These are phyloP conservation scores for Aspergillus fructus DNA, from an alignment of 2,329 filamentous ascomycete species.

Conservation along the genomic window DNA sequence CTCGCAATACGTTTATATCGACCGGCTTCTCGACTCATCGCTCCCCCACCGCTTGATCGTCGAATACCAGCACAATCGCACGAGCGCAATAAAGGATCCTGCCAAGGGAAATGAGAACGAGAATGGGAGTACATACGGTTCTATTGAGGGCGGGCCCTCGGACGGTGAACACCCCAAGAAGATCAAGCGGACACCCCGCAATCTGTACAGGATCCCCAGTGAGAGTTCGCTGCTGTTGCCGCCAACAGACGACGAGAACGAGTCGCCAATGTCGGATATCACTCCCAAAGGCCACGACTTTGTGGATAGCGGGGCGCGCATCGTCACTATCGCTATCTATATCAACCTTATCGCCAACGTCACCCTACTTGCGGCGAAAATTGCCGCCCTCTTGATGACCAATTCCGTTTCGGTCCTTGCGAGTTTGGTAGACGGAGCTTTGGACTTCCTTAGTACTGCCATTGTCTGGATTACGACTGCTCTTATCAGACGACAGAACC, in stretches of 20 bases:
- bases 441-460: conserved; percentile 64
- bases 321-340: conserved; percentile 86
- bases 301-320: conserved; percentile 68
- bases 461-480: conserved; percentile 63
- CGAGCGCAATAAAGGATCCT: background rate
- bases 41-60: conserved; percentile 90
- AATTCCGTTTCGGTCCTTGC: conserved; percentile 66
- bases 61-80: conserved; percentile 62
- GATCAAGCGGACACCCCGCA: conserved; percentile 77
- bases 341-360: conserved; percentile 79
- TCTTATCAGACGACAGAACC: conserved; percentile 58
- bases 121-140: conserved; percentile 44
- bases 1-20: conserved; percentile 91
- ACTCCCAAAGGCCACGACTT: conserved; percentile 43
- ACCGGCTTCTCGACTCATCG: conserved; percentile 83
- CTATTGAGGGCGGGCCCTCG: background rate
- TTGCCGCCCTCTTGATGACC: conserved; percentile 73
- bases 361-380: conserved; percentile 71
- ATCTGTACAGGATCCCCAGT: conserved; percentile 70
- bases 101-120: background rate
- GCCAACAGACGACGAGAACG: conserved; percentile 57
- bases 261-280: conserved; percentile 51
- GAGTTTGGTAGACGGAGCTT: conserved; percentile 65
- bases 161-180: conserved; percentile 38
- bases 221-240: conserved; percentile 31